These are phyloP conservation scores for Penicillium pulvis DNA, from an alignment of 495 filamentous ascomycete species.

Conservation along the genomic window DNA sequence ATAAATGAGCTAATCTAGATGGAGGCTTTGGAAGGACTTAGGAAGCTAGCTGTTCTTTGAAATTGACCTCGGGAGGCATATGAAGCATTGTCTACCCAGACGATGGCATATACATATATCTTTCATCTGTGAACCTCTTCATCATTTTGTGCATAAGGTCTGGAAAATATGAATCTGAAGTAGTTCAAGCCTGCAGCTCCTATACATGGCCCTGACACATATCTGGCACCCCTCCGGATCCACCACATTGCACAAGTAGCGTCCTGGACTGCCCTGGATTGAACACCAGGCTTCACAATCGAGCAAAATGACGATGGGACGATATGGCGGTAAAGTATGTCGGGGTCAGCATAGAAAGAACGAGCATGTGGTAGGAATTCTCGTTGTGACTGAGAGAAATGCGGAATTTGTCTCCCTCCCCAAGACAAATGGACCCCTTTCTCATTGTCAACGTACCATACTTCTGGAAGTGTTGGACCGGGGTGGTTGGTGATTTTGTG, in stretches of 20 bases:
- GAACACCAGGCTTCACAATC: neutral
- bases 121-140: neutral
- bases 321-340: neutral
- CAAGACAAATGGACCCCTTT: neutral
- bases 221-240: neutral
- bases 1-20: too few species aligned
- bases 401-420: neutral
- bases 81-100: too few species aligned
- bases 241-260: neutral
- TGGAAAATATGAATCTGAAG: neutral
- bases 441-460: neutral
- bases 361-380: neutral
- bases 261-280: neutral
- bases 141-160: neutral
- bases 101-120: too few species aligned
- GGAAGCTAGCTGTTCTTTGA: too few species aligned
- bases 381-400: neutral
- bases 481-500: neutral
- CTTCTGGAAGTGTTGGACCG: neutral
- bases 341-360: neutral
- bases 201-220: neutral
- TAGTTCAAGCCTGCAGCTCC: neutral
- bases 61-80: too few species aligned
- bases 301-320: neutral
- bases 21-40: too few species aligned